Evolutionary conservation across 2,329 filamentous ascomycete genomes (phyloP).

Genomic region (Stagonosporopsis rhizophila): DNA sequence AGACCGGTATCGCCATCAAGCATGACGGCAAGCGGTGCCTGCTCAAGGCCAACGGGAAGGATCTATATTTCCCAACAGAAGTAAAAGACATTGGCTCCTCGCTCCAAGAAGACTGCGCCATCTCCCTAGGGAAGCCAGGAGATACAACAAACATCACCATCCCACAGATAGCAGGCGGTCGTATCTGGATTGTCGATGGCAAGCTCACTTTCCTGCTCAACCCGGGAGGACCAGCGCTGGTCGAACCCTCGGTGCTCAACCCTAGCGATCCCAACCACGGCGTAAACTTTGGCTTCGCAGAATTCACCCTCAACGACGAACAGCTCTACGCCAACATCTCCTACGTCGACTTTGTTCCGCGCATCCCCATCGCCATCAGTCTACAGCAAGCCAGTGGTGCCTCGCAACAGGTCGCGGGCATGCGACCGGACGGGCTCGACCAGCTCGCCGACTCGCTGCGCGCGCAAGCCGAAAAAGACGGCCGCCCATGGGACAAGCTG

Average conservation of each 20-base stretch:
- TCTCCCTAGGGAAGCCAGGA: slow-evolving; percentile 12
- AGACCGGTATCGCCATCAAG: slow-evolving; percentile 16
- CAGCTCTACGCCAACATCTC: slow-evolving; percentile 17
- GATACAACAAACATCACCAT: slow-evolving; percentile 15
- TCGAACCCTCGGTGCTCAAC: slow-evolving; percentile 15
- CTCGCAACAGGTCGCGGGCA: slow-evolving; percentile 9
- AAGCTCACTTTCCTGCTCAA: slow-evolving; percentile 15
- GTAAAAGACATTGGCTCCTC: slow-evolving; percentile 17
- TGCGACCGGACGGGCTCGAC: slow-evolving; percentile 9
- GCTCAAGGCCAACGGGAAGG: slow-evolving; percentile 12
- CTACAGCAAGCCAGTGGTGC: slow-evolving; percentile 3
- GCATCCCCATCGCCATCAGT: slow-evolving; percentile 13
- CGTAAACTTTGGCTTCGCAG: slow-evolving; percentile 14
- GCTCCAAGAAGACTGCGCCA: slow-evolving; percentile 17
- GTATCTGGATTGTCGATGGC: slow-evolving; percentile 14
- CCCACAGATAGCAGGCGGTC: slow-evolving; percentile 15
- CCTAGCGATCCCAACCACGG: slow-evolving; percentile 14
- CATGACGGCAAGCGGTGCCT: slow-evolving; percentile 15
- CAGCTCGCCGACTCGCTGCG: slow-evolving; percentile 9
- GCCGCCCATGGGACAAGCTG: slow-evolving; percentile 15
- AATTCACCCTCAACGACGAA: slow-evolving; percentile 12
- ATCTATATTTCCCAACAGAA: slow-evolving; percentile 14
- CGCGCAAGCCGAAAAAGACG: slow-evolving; percentile 13
- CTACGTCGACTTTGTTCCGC: slow-evolving; percentile 14
- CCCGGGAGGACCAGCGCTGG: slow-evolving; percentile 14